Evolutionary conservation across 495 filamentous ascomycete genomes (phyloP), one percentile per base, ranked within the genome.

Genomic region (Aspergillus conjunctus): DNA sequence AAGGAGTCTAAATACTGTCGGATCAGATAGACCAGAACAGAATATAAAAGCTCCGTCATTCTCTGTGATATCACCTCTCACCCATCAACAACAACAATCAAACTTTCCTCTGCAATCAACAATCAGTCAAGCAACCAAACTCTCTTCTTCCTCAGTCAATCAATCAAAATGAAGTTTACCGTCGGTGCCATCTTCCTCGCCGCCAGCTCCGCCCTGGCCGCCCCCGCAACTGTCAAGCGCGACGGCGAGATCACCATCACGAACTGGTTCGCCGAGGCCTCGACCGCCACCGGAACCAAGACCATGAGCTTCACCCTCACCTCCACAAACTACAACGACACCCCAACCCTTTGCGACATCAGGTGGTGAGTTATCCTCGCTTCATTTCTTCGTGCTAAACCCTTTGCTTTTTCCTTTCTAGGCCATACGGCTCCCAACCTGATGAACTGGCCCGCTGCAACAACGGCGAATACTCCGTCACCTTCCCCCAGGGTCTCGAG

Each of bases 301-400:
- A 62, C 15, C 15, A 66, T 72, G 60, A 60, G 67, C 45, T 70
- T 72, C 20, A 34, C 60, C 20, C 34, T 69, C 14, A 70, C 66
- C 4, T 66, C 68, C 34, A 37, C 64, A 11, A 67, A 67, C 48
- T 71, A 70, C 41, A 64, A 68, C 44, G 70, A 72, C n/a, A 70
- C 70, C 2, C 68, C 68, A 2, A 65, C 65, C 0, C 64, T 70
- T 18, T 72, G 70, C 58, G 67, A 72, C 14, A n/a, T 69, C 11
- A 57, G 64, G 34, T 72, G 70, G 70, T 72, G n/a, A 57, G 48
- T 10, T 3, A 14, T 8, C n/a, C 21, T 41, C 10, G 9, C 22
- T 31, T 12, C 26, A 30, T 17, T 37, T 0, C 34, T 37, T 37
- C 14, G 3, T 37, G 9, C 3, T 14, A 9, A 1, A 9, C 1